Evolutionary conservation across 116 monocot species (phyloP).

Genomic region (Trichopus zeylanicus): DNA sequence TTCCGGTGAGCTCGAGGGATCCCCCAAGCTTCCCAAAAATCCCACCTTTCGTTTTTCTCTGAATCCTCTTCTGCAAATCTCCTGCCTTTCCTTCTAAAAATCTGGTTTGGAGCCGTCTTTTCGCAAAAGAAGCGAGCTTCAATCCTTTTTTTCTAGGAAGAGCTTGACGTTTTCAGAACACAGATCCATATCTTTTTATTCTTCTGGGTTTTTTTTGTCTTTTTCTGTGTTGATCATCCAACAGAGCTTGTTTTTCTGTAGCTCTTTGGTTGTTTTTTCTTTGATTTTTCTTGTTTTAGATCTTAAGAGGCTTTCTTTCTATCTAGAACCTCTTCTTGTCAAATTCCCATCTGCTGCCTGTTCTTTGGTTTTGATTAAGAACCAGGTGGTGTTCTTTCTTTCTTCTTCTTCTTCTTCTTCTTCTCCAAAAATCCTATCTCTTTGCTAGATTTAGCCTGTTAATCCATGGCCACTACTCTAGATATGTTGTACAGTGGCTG

Average conservation of each 20-base stretch:
- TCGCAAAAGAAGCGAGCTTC: not conserved
- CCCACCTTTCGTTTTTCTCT: slow-evolving; percentile 4
- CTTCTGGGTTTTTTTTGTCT: slow-evolving; percentile 35
- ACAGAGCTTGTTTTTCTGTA: slow-evolving; percentile 18
- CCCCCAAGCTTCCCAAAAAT: not conserved
- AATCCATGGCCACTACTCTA: slow-evolving; percentile 65
- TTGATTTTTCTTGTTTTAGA: not conserved
- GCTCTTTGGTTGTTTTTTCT: not conserved
- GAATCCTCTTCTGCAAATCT: slow-evolving; percentile 21
- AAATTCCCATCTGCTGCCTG: not conserved
- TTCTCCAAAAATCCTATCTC: not conserved
- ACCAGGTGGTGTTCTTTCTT: not conserved
- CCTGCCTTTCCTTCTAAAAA: slow-evolving; percentile 9
- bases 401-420: not conserved
- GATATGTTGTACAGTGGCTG: slow-evolving; percentile 50
- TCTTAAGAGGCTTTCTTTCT: not conserved
- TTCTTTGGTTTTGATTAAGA: slow-evolving; percentile 1
- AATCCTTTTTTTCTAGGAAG: slow-evolving; percentile 6
- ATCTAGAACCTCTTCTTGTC: not conserved
- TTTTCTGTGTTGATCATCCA: not conserved
- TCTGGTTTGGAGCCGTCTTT: not conserved
- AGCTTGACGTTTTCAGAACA: slow-evolving; percentile 24
- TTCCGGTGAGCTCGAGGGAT: slow-evolving; percentile 1
- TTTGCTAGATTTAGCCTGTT: slow-evolving; percentile 26
- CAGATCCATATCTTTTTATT: slow-evolving; percentile 43